Evolutionary conservation across 768 basidiomycete genomes (phyloP).

Genomic region (Pulveroboletus sp.): DNA sequence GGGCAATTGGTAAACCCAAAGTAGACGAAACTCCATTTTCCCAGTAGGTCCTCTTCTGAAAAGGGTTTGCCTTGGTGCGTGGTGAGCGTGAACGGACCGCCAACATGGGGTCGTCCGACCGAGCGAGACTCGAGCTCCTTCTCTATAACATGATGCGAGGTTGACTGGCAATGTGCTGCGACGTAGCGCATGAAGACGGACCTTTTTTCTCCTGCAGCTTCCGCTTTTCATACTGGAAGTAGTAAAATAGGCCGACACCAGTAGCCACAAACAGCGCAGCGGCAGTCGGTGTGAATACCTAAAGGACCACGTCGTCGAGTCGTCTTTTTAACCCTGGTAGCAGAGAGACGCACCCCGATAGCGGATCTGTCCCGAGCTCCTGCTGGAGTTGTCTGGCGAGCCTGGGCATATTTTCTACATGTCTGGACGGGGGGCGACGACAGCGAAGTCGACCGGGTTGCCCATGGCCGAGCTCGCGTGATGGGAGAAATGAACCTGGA

Average conservation of each 20-base stretch:
- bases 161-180: not conserved
- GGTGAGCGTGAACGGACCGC: constrained; percentile 81
- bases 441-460: constrained; percentile 3
- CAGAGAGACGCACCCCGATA: constrained; percentile 28
- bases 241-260: constrained; percentile 77
- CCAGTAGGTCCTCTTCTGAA: constrained; percentile 78
- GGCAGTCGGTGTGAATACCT: constrained; percentile 92
- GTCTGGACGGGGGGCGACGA: not conserved
- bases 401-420: constrained; percentile 15
- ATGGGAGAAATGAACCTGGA: constrained; percentile 20
- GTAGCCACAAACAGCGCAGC: constrained; percentile 81
- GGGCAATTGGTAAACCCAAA: constrained; percentile 99
- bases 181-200: constrained; percentile 31
- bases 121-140: constrained; percentile 68
- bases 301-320: not conserved
- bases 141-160: constrained; percentile 38
- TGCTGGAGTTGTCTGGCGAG: constrained; percentile 16
- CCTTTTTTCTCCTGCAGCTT: constrained; percentile 73
- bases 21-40: constrained; percentile 89
- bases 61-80: constrained; percentile 65
- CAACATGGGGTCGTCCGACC: constrained; percentile 82
- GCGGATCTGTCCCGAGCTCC: constrained; percentile 32
- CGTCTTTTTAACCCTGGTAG: not conserved
- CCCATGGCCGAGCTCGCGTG: constrained; percentile 16
- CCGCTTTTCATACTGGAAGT: constrained; percentile 85